Evolutionary conservation across 768 basidiomycete genomes (phyloP), one percentile per base, ranked within the genome.

Genomic region (Lactarius deliciosus): DNA sequence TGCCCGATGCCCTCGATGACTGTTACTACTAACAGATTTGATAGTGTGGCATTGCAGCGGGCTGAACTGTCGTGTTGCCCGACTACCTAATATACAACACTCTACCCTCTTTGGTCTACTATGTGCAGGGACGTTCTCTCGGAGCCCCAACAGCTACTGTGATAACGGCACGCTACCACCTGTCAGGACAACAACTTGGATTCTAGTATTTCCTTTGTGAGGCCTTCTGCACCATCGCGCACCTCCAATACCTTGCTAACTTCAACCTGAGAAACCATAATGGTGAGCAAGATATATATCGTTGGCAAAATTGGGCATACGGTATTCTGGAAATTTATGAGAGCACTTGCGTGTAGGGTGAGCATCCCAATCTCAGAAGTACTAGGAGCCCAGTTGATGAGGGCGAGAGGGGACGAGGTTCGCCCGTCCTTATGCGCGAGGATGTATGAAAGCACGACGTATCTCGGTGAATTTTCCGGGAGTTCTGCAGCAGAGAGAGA

Each of bases 361-460:
- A 83, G 76, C 71, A 92, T 79, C 32, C 86, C 83, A 36, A 84
- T 93, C 75, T 95, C 93, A 71, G 87, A 88, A 9, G 87, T 82
- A 20, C 94, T 95, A 30, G 86, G 95, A 30, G 86, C 84, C 94
- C 94, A 97, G 79, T 96, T 95, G 75, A 97, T 79, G 57, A 96
- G 81, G 15, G 92, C 86, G 13, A 97, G 80, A 2, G 94, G 94
- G 71, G 88, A 92, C 1, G 92, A 94, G 66, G 82, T 91, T 57
- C 95, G 82, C 3, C 94, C 94, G 72, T 96, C 94, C 10, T 74
- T 74, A 75, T 96, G 92, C 60, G 82, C 81, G 41, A 94, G 83
- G 73, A 91, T 90, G 72, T 95, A 89, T 11, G 91, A 94, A 56
- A 95, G 81, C 30, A 96, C 76, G 57, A 96, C 87, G 75, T 91